Evolutionary conservation across 345 rosid genomes (phyloP), one percentile per base, ranked within the genome.

Genomic region (Rhizophora apiculata): DNA sequence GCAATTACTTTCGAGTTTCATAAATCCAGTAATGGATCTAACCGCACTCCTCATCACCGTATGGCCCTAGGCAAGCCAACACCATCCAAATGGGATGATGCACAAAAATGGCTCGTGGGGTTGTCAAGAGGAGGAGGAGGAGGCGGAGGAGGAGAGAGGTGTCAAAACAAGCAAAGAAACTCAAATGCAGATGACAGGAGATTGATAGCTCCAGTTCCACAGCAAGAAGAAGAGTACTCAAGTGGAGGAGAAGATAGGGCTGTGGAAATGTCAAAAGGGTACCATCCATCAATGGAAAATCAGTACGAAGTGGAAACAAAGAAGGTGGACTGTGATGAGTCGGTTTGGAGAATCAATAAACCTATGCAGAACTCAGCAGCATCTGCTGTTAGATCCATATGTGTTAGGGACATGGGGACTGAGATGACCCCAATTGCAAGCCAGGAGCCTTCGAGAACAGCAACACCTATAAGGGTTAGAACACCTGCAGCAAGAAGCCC

Each of bases 61-160:
- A 84, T 88, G 20, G 87, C 93, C 27, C 76, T 94, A 65, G 96
- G 96, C 16, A 94, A 91, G 63, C 93, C 93, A 6, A 82, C 98
- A 9, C 98, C 97, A 29, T 94, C 98, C 0, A 94, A 94, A 80
- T 91, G 98, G 97, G 98, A 94, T 61, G 98, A 94, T 68, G 97
- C 97, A n/a, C 97, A 94, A 64, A 94, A 94, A 83, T 94, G 98
- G 98, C 86, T 94, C 13, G 92, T 89, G 20, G 96, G 97, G 6
- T 62, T 91, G 31, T 73, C 93, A 62, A 85, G 91, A 71, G 87
- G 79, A 27, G 72, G 72, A 6, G 70, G 67, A 60, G 43, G 43
- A 39, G 46, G 46, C 13, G 49, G 91, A 71, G 87, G 79, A 27
- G 87, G 86, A 66, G 91, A 87, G 65, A 88, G 77, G 60, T 82